These are phyloP conservation scores for Corymbia citriodora DNA, from an alignment of 441 rosid genomes.

Conservation along the genomic window DNA sequence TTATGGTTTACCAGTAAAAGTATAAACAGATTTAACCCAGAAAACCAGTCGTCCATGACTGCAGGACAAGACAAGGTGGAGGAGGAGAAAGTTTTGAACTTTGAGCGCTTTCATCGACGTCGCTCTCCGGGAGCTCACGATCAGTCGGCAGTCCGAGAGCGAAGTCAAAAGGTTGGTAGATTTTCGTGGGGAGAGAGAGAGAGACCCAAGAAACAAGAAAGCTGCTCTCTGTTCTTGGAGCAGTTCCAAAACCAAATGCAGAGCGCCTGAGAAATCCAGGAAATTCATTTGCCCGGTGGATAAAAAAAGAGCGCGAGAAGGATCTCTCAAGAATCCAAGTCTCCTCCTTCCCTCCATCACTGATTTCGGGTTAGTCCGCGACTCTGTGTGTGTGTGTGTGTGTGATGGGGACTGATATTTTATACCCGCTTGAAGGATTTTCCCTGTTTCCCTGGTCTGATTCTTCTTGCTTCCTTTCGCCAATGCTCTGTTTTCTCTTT, in stretches of 20 bases:
- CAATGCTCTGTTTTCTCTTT: not conserved
- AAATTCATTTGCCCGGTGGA: not conserved
- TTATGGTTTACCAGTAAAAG: not conserved
- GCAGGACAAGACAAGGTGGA: not conserved
- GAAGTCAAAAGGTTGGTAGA: not conserved
- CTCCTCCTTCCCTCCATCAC: not conserved
- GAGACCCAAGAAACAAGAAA: not conserved
- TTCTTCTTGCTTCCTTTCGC: not conserved
- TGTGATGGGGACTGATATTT: not conserved
- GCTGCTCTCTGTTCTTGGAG: not conserved
- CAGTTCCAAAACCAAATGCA: not conserved
- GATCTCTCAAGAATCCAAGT: not conserved
- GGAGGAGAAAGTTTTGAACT: not conserved
- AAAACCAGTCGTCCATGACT: not conserved
- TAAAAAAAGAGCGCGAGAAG: not conserved
- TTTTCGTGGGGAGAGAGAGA: not conserved
- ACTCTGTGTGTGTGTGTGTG: not conserved
- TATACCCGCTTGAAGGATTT: not conserved
- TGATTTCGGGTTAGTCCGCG: not conserved
- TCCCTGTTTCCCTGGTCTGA: not conserved
- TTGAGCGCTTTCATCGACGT: not conserved
- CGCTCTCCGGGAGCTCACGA: not conserved
- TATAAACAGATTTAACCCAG: not conserved
- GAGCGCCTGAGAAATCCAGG: not conserved
- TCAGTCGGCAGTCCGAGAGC: not conserved